Base-by-base conservation (phyloP, 257 asterid species). In the Pogostemon cablin region DNA sequence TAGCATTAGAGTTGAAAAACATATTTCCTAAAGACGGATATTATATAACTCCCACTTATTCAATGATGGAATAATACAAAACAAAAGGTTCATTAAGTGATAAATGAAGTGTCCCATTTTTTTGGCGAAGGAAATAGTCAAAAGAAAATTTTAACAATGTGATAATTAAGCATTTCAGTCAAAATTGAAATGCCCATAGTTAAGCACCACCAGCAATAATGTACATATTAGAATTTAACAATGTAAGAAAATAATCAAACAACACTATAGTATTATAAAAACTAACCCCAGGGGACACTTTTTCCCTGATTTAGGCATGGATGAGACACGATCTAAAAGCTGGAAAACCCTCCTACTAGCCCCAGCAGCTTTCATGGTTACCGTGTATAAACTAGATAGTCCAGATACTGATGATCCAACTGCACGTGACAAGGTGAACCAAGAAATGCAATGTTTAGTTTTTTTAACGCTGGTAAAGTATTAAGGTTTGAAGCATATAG, bases 321-420 rank as follows among this genome's bases (percentile, higher is more conserved):
- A 52, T 15, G 96, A 87, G 69, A 67, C 84, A 42, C 92, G 92
- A 69, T 90, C 97, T 49, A 91, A 66, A 71, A 91, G 83, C 80
- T 88, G 96, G 76, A 88, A 88, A 80, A 91, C 97, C 68, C 97
- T 77, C 81, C 95, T 86, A 78, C 96, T 91, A 47, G 97, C 96
- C 75, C 97, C 96, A 57, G 97, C 97, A 60, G 97, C 96, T 87
- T 88, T 91, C 97, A 91, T 91, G 61, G 90, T 82, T 12, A 74
- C 79, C 15, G 96, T 88, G 73, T 91, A 88, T 68, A 87, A 72
- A 62, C 92, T 86, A 7, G 96, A 91, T 57, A 91, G 69, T 52
- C 86, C 81, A 49, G 97, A 85, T 81, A 87, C 73, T 5, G 95
- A 86, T 5, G 93, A 76, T 61, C 97, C 97, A 77, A 91, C 96